phyloP scores from a whole-genome alignment of 2,329 filamentous ascomycete species.

The Paramyrothecium roridum region DNA sequence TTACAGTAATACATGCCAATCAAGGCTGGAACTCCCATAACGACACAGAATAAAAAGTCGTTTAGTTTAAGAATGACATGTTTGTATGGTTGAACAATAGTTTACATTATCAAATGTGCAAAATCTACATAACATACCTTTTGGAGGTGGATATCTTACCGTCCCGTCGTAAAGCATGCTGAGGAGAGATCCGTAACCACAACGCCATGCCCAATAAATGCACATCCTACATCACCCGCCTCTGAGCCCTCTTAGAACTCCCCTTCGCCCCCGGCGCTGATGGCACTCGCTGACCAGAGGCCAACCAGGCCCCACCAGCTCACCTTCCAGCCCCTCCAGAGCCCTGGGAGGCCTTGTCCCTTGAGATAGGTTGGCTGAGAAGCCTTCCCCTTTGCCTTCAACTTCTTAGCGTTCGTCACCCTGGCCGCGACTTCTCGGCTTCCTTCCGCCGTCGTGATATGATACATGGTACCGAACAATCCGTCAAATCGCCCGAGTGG shows the following conservation, averaged over 20 bases:
- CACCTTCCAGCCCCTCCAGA: conserved; percentile 74
- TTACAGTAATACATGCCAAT: too few species aligned
- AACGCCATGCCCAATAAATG: conserved; percentile 30
- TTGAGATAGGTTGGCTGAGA: conserved; percentile 32
- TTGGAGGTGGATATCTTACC: conserved; percentile 36
- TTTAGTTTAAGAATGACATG: background rate
- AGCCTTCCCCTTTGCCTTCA: conserved; percentile 26
- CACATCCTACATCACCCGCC: conserved; percentile 15
- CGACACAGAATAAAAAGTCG: background rate
- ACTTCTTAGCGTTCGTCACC: conserved; percentile 26
- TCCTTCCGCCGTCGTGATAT: conserved; percentile 82
- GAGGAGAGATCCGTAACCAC: conserved; percentile 30
- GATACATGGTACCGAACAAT: conserved; percentile 88
- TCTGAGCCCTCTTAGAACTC: conserved; percentile 42
- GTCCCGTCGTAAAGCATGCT: conserved; percentile 35
- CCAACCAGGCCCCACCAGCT: conserved; percentile 76
- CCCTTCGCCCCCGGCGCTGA: conserved; percentile 59
- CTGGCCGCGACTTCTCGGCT: conserved; percentile 42
- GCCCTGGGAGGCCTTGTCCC: conserved; percentile 65
- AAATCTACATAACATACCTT: conserved; percentile 2
- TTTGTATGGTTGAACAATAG: conserved; percentile 10
- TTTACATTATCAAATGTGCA: conserved; percentile 13
- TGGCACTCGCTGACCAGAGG: conserved; percentile 66
- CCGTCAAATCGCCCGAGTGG: conserved; percentile 78
- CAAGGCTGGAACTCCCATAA: too few species aligned